phyloP scores from a whole-genome alignment of 176 grass and related monocot species.

The Paspalum vaginatum region DNA sequence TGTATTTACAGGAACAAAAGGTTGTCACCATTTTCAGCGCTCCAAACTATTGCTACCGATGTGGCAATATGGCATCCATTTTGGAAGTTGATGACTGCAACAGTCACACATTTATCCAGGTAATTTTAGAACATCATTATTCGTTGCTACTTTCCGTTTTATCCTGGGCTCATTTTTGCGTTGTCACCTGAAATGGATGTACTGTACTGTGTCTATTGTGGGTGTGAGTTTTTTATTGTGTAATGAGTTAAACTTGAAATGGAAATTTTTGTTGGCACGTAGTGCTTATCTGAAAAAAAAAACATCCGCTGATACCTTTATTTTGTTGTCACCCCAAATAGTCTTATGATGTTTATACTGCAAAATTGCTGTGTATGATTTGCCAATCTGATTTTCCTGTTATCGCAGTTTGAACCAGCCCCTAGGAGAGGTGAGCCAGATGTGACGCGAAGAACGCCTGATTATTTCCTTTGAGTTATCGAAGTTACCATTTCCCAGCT shows the following conservation, averaged over 20 bases:
- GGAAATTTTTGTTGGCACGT: neutral
- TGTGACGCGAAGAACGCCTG: constrained; percentile 79
- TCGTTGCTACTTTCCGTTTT: neutral
- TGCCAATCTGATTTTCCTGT: neutral
- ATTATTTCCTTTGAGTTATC: constrained; percentile 77
- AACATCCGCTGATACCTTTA: neutral
- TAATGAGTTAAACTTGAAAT: neutral
- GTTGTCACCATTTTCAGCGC: constrained; percentile 99
- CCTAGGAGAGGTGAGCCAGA: constrained; percentile 89
- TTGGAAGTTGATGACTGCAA: constrained; percentile 98
- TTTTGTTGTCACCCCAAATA: neutral
- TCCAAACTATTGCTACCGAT: constrained; percentile 98
- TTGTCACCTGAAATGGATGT: neutral
- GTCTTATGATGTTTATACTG: neutral
- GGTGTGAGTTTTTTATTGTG: neutral
- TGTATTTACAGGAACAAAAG: constrained; percentile 81
- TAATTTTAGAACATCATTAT: constrained; percentile 32
- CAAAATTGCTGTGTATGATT: neutral
- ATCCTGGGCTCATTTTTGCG: neutral
- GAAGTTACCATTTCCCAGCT: constrained; percentile 6
- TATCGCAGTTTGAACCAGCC: constrained; percentile 69
- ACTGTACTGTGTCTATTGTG: neutral
- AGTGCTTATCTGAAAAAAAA: neutral
- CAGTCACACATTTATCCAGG: constrained; percentile 91
- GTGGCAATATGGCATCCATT: constrained; percentile 97